phyloP scores from a whole-genome alignment of 495 filamentous ascomycete species.

The Penicillium canescens region DNA sequence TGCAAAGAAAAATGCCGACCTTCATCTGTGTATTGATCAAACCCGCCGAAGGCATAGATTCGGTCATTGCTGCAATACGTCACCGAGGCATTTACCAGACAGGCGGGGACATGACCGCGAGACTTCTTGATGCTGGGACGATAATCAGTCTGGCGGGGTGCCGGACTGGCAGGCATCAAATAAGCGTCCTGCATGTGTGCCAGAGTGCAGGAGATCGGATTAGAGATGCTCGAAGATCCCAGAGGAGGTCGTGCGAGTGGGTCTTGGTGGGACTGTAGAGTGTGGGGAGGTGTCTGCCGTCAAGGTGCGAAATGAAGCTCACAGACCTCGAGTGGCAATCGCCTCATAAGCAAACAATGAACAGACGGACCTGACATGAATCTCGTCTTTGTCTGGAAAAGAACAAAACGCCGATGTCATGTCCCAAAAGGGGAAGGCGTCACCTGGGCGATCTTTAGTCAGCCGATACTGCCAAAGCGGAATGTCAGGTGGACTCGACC shows the following conservation, averaged over 20 bases:
- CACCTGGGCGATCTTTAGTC: no score
- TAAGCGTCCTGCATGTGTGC: slow-evolving; percentile 66
- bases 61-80: slow-evolving; percentile 94
- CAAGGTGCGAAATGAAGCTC: not conserved
- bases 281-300: slow-evolving; percentile 22
- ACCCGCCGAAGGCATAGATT: slow-evolving; percentile 98
- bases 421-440: no score
- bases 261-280: slow-evolving; percentile 34
- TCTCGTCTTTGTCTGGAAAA: not conserved
- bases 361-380: not conserved
- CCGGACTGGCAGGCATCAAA: slow-evolving; percentile 79
- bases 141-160: slow-evolving; percentile 66
- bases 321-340: slow-evolving; percentile 3
- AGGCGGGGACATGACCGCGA: slow-evolving; percentile 85
- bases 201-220: slow-evolving; percentile 26
- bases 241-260: slow-evolving; percentile 33
- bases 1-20: slow-evolving; percentile 36
- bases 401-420: no score
- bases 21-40: slow-evolving; percentile 98
- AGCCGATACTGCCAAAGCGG: no score
- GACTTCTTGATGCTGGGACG: slow-evolving; percentile 78
- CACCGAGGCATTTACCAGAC: slow-evolving; percentile 95
- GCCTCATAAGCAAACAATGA: not conserved
- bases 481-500: no score
- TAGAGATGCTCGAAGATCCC: slow-evolving; percentile 29